A percentile compares a stretch with the other conserved stretches of the same genome.
These are phyloP conservation scores for Plicaturopsis crispa DNA, from an alignment of 768 basidiomycete species.

Conservation along the genomic window DNA sequence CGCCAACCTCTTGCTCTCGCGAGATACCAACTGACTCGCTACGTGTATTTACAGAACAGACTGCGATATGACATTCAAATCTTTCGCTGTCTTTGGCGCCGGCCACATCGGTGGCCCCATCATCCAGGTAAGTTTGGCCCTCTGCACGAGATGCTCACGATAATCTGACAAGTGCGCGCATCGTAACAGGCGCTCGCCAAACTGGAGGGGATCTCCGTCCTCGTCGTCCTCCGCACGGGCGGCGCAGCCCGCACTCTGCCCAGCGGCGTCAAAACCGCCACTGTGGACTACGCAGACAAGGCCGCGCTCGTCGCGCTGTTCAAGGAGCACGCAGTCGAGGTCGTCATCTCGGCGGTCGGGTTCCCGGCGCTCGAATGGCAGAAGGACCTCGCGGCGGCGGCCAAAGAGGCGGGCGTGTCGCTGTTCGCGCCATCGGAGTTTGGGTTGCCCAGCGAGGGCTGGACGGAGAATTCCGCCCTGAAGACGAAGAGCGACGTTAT, in stretches of 20 bases:
- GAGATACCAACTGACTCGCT: too few relatives aligned
- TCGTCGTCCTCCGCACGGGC: constrained; percentile 6
- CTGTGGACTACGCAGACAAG: constrained; percentile 20
- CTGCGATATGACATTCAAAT: too few relatives aligned
- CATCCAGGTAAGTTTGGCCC: constrained; percentile 18
- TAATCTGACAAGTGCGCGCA: too few relatives aligned
- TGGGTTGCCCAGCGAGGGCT: constrained; percentile 14
- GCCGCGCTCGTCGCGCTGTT: constrained; percentile 17
- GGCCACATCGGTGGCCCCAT: constrained; percentile 27
- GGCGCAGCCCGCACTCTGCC: background rate
- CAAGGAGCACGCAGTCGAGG: constrained; percentile 23
- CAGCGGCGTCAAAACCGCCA: constrained; percentile 16
- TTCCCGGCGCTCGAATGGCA: constrained; percentile 18
- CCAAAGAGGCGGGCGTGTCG: constrained; percentile 27
- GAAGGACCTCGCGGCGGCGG: constrained; percentile 23
- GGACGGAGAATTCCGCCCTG: too few relatives aligned
- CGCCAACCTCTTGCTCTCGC: too few relatives aligned
- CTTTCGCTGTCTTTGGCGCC: constrained; percentile 27
- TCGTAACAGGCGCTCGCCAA: too few relatives aligned
- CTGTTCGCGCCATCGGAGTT: constrained; percentile 33
- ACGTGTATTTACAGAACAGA: too few relatives aligned
- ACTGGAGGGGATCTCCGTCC: background rate
- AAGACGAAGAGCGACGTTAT: too few relatives aligned
- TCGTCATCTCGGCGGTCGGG: constrained; percentile 25
- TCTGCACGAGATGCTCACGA: too few relatives aligned